phyloP scores from a whole-genome alignment of 2,329 filamentous ascomycete species.

The Diplodia intermedia region DNA sequence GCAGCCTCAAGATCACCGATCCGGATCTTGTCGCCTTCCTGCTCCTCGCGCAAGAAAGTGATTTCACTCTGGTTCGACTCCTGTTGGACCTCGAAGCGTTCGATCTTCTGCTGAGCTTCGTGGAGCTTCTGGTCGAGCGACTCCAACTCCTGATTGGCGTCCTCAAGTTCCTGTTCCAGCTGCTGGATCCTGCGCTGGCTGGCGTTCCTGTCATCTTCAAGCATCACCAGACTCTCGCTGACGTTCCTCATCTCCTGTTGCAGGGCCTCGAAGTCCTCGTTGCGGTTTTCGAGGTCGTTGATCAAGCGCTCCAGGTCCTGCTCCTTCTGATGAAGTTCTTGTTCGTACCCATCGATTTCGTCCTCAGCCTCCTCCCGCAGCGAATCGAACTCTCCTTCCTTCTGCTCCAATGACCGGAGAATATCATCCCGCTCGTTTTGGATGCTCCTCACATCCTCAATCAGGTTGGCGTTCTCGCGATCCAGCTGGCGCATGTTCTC shows the following conservation, averaged over 20 bases:
- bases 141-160: slow-evolving; percentile 86
- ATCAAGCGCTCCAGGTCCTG: slow-evolving; percentile 74
- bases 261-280: slow-evolving; percentile 88
- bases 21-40: slow-evolving; percentile 96
- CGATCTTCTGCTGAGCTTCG: slow-evolving; percentile 86
- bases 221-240: slow-evolving; percentile 81
- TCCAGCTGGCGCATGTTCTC: slow-evolving; percentile 70
- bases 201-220: slow-evolving; percentile 87
- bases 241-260: slow-evolving; percentile 93
- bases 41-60: slow-evolving; percentile 92
- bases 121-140: slow-evolving; percentile 82
- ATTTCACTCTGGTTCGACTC: slow-evolving; percentile 94
- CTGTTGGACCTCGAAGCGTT: slow-evolving; percentile 86
- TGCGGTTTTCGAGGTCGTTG: slow-evolving; percentile 74
- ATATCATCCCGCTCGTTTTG: slow-evolving; percentile 88
- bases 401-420: slow-evolving; percentile 72
- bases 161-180: slow-evolving; percentile 80
- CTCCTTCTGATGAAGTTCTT: slow-evolving; percentile 74
- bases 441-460: slow-evolving; percentile 79
- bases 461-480: slow-evolving; percentile 78
- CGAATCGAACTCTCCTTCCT: slow-evolving; percentile 60
- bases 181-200: slow-evolving; percentile 80
- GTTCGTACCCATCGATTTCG: slow-evolving; percentile 63
- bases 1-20: slow-evolving; percentile 91
- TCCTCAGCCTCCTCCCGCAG: slow-evolving; percentile 65